Evolutionary conservation across 768 basidiomycete species (phyloP).

Genomic region (Suillus clintonianus): DNA sequence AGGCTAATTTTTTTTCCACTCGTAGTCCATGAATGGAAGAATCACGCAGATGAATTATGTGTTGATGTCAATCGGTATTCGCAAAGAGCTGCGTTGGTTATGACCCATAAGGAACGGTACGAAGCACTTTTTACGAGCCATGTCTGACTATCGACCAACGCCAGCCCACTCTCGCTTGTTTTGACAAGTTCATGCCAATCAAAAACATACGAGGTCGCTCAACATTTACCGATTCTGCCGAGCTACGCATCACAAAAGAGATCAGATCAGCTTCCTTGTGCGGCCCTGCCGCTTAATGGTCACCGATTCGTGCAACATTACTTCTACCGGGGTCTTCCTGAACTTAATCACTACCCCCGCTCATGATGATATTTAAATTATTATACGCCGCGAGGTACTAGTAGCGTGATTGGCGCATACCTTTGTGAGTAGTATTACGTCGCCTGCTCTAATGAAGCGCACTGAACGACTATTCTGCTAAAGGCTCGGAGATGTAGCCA

Average conservation of each 20-base stretch:
- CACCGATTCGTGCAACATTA: not conserved
- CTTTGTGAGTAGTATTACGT: not conserved
- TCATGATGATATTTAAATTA: too few relatives aligned
- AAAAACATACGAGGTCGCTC: not conserved
- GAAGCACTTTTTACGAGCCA: too few relatives aligned
- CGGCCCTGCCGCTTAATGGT: not conserved
- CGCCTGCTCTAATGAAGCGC: too few relatives aligned
- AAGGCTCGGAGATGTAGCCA: too few relatives aligned
- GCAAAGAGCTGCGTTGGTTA: not conserved
- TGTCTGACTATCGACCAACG: not conserved
- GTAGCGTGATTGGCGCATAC: not conserved
- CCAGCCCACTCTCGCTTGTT: not conserved
- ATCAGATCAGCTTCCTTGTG: not conserved
- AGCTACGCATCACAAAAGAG: not conserved
- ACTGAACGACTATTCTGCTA: too few relatives aligned
- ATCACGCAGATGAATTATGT: not conserved
- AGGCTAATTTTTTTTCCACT: not conserved
- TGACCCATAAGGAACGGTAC: not conserved
- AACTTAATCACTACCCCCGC: not conserved
- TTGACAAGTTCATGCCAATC: not conserved
- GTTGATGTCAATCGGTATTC: not conserved
- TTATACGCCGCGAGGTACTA: too few relatives aligned
- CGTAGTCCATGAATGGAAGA: not conserved
- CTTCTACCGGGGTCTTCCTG: not conserved
- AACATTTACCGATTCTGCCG: not conserved